phyloP scores from a whole-genome alignment of 768 basidiomycete species.

The Naganishia randhawae region DNA sequence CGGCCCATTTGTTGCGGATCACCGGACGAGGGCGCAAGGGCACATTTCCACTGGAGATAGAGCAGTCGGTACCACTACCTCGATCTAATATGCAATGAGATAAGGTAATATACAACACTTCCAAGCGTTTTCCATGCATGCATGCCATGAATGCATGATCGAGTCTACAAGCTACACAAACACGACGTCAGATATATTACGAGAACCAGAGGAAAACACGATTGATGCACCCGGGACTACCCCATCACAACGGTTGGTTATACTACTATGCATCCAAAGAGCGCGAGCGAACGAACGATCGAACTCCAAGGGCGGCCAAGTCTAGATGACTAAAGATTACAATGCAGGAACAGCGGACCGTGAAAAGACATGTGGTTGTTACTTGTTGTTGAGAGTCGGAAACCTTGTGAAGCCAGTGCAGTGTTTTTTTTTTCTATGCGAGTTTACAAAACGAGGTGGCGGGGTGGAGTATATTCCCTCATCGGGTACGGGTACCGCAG shows the following conservation, averaged over 20 bases:
- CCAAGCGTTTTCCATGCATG: too few species aligned
- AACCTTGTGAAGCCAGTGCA: background rate
- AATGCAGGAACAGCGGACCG: background rate
- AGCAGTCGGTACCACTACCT: too few species aligned
- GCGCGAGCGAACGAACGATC: conserved; percentile 8
- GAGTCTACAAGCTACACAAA: conserved; percentile 15
- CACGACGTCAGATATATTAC: conserved; percentile 13
- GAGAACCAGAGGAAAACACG: background rate
- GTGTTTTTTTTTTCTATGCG: conserved; percentile 1
- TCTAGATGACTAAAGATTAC: conserved; percentile 14
- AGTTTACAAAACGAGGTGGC: background rate
- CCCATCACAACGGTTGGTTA: conserved; percentile 18
- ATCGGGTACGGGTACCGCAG: too few species aligned
- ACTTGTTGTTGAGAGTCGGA: conserved; percentile 8
- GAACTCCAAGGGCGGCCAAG: background rate
- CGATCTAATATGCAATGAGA: background rate
- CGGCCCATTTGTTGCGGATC: too few species aligned
- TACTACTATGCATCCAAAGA: conserved; percentile 17
- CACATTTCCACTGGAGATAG: too few species aligned
- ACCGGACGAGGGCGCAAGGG: too few species aligned
- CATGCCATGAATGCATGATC: background rate
- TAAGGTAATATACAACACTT: conserved; percentile 12
- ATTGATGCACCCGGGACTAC: background rate
- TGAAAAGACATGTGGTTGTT: conserved; percentile 4
- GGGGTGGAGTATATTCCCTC: too few species aligned